Percentiles rank a stretch among this genome's conserved stretches.
Conservation (phyloP, 2,329 filamentous ascomycete species). For the Coniochaeta prunicola region DNA sequence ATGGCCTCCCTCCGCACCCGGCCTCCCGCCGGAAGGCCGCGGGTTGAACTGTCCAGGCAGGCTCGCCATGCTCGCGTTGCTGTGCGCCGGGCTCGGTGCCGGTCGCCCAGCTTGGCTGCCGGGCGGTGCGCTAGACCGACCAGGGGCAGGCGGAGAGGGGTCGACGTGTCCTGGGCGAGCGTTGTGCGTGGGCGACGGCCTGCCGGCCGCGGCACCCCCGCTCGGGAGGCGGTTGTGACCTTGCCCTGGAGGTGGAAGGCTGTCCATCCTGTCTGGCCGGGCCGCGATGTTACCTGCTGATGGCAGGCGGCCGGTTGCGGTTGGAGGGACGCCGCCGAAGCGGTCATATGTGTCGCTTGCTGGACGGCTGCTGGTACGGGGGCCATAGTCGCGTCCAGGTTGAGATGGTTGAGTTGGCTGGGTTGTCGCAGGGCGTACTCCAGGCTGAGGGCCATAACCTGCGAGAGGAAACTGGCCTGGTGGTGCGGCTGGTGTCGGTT, state of each 20-base stretch:
- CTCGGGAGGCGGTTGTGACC: not conserved
- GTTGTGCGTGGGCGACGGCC: slow-evolving; percentile 14
- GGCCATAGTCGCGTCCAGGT: slow-evolving; percentile 29
- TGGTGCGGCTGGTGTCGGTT: slow-evolving; percentile 16
- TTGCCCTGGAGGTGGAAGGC: slow-evolving; percentile 6
- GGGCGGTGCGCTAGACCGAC: slow-evolving; percentile 28
- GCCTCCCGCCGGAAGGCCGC: not conserved
- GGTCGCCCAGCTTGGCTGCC: slow-evolving; percentile 10
- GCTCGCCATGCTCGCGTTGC: slow-evolving; percentile 6
- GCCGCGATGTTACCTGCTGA: slow-evolving; percentile 15
- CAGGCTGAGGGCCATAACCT: slow-evolving; percentile 8
- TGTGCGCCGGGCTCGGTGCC: slow-evolving; percentile 3
- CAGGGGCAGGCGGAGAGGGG: slow-evolving; percentile 2
- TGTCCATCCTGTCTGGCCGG: slow-evolving; percentile 21
- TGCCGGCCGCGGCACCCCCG: slow-evolving; percentile 4
- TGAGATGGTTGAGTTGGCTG: slow-evolving; percentile 14
- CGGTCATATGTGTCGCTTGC: slow-evolving; percentile 19
- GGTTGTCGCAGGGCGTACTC: not conserved
- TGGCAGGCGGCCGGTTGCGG: slow-evolving; percentile 8
- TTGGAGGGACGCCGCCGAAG: slow-evolving; percentile 15
- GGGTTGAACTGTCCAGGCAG: slow-evolving; percentile 3
- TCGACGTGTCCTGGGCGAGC: slow-evolving; percentile 17
- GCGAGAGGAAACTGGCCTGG: slow-evolving; percentile 17
- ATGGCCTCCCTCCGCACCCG: slow-evolving; percentile 3
- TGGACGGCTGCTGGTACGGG: slow-evolving; percentile 26